Percentiles rank a stretch among this genome's conserved stretches.
Evolutionary conservation across 805 yeast species (phyloP).

Genomic region (Debaryomyces tyrocola): DNA sequence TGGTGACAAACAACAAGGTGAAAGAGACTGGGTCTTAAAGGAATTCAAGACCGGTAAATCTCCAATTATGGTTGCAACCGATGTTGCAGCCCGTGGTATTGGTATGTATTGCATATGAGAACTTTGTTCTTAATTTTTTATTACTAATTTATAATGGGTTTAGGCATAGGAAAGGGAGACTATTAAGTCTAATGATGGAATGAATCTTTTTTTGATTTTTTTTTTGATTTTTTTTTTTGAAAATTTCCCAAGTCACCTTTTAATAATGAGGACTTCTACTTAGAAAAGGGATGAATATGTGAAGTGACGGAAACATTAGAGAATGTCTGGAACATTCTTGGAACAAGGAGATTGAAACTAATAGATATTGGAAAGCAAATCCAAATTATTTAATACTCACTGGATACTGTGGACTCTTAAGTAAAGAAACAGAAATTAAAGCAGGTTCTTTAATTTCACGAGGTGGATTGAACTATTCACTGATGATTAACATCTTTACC

Average conservation of each 20-base stretch:
- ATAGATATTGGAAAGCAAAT: conserved; percentile 3
- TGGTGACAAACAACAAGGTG: conserved; percentile 97
- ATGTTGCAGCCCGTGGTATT: conserved; percentile 99
- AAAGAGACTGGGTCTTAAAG: conserved; percentile 97
- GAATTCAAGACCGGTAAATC: conserved; percentile 92
- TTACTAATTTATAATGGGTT: conserved; percentile 8
- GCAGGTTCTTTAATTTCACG: neutral
- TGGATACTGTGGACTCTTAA: conserved; percentile 1
- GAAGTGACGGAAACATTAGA: conserved; percentile 1
- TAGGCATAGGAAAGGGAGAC: conserved; percentile 6
- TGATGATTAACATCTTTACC: neutral
- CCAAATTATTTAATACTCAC: conserved; percentile 3
- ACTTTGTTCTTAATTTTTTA: conserved; percentile 14
- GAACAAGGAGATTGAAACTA: conserved; percentile 1
- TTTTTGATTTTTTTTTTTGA: neutral
- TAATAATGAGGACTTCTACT: neutral
- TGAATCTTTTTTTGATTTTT: neutral
- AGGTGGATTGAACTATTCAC: neutral
- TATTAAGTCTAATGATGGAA: neutral
- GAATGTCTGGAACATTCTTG: conserved; percentile 2
- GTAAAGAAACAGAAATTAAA: neutral
- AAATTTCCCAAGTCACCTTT: neutral
- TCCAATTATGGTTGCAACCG: conserved; percentile 98
- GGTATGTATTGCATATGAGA: conserved; percentile 62
- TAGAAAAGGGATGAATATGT: neutral